These are phyloP conservation scores for Pulveroboletus ravenelii DNA, from an alignment of 768 basidiomycete species.

Conservation along the genomic window DNA sequence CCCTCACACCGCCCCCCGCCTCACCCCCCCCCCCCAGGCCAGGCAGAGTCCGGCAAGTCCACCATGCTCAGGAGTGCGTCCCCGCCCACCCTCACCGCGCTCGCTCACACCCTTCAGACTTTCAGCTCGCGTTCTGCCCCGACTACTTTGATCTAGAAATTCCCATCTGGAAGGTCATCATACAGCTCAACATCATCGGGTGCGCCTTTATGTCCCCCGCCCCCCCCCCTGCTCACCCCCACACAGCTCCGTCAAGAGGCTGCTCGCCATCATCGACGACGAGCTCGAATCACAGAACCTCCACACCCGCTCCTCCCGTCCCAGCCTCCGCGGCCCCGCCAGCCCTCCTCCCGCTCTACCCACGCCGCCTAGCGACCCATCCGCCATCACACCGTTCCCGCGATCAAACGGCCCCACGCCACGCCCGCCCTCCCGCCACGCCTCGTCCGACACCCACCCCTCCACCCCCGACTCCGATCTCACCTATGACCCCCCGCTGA, in stretches of 20 bases:
- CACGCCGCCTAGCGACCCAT: neutral
- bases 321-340: slow-evolving; percentile 20
- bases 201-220: slow-evolving; percentile 17
- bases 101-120: slow-evolving; percentile 39
- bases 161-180: slow-evolving; percentile 55
- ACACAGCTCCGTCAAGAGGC: slow-evolving; percentile 51
- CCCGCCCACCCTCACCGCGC: neutral
- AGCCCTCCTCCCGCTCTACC: slow-evolving; percentile 22
- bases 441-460: neutral
- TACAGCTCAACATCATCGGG: slow-evolving; percentile 69
- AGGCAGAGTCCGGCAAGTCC: slow-evolving; percentile 31
- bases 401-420: neutral
- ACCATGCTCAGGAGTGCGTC: slow-evolving; percentile 28
- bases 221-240: neutral
- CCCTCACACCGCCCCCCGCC: fast-evolving
- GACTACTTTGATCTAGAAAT: slow-evolving; percentile 55
- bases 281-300: slow-evolving; percentile 34
- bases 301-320: neutral
- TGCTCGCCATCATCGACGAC: slow-evolving; percentile 49
- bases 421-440: neutral
- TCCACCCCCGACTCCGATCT: neutral
- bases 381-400: neutral
- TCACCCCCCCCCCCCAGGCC: slow-evolving; percentile 10
- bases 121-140: slow-evolving; percentile 63
- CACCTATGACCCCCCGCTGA: slow-evolving; percentile 17